These are phyloP conservation scores for Orbilia oligospora DNA, from an alignment of 2,329 filamentous ascomycete genomes.

Conservation along the genomic window DNA sequence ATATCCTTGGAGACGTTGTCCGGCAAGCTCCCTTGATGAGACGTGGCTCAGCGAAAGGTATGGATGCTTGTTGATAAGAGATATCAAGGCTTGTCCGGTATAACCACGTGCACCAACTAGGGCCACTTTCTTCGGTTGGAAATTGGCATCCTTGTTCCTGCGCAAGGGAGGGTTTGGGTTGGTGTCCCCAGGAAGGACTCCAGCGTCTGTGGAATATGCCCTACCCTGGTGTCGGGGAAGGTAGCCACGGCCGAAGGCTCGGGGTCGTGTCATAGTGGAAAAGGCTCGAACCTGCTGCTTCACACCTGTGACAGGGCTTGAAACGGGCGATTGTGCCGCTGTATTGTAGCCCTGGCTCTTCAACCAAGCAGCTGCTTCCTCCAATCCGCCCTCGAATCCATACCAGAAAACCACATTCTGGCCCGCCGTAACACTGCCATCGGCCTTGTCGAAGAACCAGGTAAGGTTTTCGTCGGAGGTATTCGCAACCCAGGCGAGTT, in stretches of 20 bases:
- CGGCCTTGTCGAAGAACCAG: constrained; percentile 98
- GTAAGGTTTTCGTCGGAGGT: constrained; percentile 95
- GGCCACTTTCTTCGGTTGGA: constrained; percentile 82
- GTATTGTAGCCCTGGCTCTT: constrained; percentile 86
- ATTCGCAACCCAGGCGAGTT: constrained; percentile 95
- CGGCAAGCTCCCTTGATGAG: constrained; percentile 90
- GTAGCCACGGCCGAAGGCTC: constrained; percentile 60
- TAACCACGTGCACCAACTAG: constrained; percentile 94
- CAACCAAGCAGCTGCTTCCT: constrained; percentile 86
- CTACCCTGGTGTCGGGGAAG: constrained; percentile 64
- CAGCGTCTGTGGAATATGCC: constrained; percentile 71
- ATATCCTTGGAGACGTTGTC: constrained; percentile 89
- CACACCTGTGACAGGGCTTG: constrained; percentile 64
- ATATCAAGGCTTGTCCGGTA: constrained; percentile 91
- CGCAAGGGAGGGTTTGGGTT: constrained; percentile 93
- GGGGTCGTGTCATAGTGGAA: constrained; percentile 66
- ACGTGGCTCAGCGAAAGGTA: constrained; percentile 91
- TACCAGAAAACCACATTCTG: constrained; percentile 98
- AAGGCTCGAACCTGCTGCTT: constrained; percentile 63
- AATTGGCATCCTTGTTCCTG: constrained; percentile 87
- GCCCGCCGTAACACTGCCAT: constrained; percentile 87
- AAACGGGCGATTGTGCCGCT: constrained; percentile 71
- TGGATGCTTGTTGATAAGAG: constrained; percentile 87
- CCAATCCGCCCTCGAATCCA: constrained; percentile 80
- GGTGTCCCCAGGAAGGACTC: constrained; percentile 69